phyloP scores from a whole-genome alignment of 2,329 filamentous ascomycete genomes.

The Monosporascus sp. region DNA sequence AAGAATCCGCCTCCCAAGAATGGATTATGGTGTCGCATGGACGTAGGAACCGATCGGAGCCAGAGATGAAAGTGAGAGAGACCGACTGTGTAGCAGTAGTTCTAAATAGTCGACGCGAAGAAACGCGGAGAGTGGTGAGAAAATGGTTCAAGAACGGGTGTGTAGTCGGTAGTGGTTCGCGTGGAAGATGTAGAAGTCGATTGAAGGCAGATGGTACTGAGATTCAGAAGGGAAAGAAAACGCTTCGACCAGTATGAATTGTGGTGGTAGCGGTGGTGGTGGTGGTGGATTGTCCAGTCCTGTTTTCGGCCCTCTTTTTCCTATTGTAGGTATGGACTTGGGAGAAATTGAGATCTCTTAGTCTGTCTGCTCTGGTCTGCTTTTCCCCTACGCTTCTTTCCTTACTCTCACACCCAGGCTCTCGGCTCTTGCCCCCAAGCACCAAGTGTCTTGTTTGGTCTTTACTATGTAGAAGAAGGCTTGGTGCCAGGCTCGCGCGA shows the following conservation, averaged over 20 bases:
- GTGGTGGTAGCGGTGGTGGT: no score
- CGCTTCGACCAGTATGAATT: not conserved
- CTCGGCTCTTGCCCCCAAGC: no score
- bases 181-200: slow-evolving; percentile 9
- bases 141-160: not conserved
- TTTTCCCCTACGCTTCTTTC: no score
- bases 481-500: not conserved
- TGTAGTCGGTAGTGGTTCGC: slow-evolving; percentile 14
- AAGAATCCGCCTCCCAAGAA: not conserved
- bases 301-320: no score
- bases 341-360: no score
- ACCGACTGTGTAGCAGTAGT: no score
- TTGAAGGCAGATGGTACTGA: not conserved
- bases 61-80: not conserved
- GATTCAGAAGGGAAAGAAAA: not conserved
- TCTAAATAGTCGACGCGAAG: not conserved
- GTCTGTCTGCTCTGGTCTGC: no score
- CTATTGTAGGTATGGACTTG: no score
- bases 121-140: not conserved
- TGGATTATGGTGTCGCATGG: not conserved
- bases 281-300: no score
- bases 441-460: no score
- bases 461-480: not conserved
- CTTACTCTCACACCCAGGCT: no score
- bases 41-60: not conserved